Base-by-base conservation (phyloP, 2,329 filamentous ascomycete genomes). In the Fusarium sp. region DNA sequence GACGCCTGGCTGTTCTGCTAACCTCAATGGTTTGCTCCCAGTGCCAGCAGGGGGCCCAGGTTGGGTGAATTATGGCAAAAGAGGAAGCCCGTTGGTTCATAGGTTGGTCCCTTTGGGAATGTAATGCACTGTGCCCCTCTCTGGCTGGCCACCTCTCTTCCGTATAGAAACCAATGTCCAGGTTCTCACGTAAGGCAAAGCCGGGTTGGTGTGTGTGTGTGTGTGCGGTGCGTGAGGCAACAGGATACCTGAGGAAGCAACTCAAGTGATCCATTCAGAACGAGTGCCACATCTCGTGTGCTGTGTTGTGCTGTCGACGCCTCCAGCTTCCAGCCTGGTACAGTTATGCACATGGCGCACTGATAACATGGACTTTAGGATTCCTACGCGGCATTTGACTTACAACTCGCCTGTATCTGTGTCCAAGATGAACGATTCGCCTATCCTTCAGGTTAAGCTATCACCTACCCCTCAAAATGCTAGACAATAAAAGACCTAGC, bases 161-260 rank as follows among this genome's bases (percentile, higher is more conserved):
- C 22, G 56, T 33, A 57, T 58, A 64, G 33, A 48, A 52, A 58
- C 35, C 33, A 69, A 67, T 45, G 29, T 45, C 57, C 64, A 69
- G 72, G 48, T 63, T 77, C 75, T 77, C 73, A 77, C 69, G 75
- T 73, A 69, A 77, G 71, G 60, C 39, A 24, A 50, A 35, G 61
- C 24, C 62, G 56, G 67, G 52, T 45, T 67, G 56, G 24, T 27
- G 24, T 27, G 65, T 73, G 74, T 63, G 74, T 63, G 69, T 71
- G 73, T 64, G 69, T 71, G 57, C 54, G 20, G 50, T 35, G 27
- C 50, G 54, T n/a, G 58, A 60, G 61, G 57, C 54, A 62, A 35
- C 16, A 59, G 14, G 50, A 48, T 68, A 35, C 57, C 67, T 58
- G 54, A 67, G 64, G 65, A 60, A 48, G 57, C 33, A 59, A 57